Conservation (phyloP, 2,329 filamentous ascomycete species). For the Epichloe elymi region DNA sequence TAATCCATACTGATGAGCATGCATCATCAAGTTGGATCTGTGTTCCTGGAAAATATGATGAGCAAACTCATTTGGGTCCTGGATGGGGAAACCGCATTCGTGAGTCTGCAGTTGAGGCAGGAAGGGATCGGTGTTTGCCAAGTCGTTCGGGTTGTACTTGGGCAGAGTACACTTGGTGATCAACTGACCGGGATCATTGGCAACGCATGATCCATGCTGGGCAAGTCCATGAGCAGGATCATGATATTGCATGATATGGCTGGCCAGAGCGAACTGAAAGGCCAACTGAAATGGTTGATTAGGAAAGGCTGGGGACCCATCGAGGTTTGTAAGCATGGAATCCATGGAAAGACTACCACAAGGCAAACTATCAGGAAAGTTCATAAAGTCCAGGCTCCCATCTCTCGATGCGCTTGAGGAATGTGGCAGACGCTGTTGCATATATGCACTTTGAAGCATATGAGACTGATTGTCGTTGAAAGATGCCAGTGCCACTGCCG, state of each 20-base stretch:
- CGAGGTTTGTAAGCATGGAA: constrained; percentile 6
- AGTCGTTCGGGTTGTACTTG: constrained; percentile 8
- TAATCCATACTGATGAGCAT: constrained; percentile 7
- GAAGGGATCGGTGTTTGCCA: constrained; percentile 7
- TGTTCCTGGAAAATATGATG: constrained; percentile 19
- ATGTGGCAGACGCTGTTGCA: constrained; percentile 6
- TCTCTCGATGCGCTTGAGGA: constrained; percentile 1
- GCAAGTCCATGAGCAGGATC: constrained; percentile 12
- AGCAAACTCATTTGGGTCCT: constrained; percentile 15
- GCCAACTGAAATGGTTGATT: constrained; percentile 10
- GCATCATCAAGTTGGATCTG: constrained; percentile 7
- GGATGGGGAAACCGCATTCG: constrained; percentile 16
- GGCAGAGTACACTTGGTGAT: constrained; percentile 17
- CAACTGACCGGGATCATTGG: constrained; percentile 14
- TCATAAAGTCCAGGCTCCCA: constrained; percentile 4
- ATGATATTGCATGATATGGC: constrained; percentile 19
- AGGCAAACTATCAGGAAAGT: constrained; percentile 8
- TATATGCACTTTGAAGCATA: constrained; percentile 4
- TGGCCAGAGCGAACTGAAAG: constrained; percentile 14
- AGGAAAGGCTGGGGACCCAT: constrained; percentile 2
- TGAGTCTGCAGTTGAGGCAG: constrained; percentile 9
- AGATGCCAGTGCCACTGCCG: constrained; percentile 18
- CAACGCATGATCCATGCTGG: constrained; percentile 14
- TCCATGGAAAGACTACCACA: constrained; percentile 13
- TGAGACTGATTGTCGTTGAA: constrained; percentile 14